A percentile compares a stretch with the other conserved stretches of the same genome.
These are phyloP conservation scores for Tricholoma furcatifolium DNA, from an alignment of 768 basidiomycete genomes.

Conservation along the genomic window DNA sequence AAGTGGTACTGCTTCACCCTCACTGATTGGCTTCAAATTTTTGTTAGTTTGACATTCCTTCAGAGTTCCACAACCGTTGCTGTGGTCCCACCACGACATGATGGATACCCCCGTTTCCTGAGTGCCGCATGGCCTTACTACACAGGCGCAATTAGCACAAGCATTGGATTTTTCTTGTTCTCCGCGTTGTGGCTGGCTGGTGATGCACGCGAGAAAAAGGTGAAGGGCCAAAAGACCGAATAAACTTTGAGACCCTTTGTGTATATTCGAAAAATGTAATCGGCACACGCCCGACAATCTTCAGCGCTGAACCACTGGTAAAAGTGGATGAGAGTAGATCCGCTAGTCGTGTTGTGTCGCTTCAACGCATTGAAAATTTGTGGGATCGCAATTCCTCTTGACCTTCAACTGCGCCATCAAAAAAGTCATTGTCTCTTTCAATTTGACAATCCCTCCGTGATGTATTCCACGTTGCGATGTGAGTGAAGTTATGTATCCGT, in stretches of 20 bases:
- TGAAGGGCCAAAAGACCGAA: slow-evolving; percentile 41
- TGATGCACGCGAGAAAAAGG: slow-evolving; percentile 66
- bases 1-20: background rate
- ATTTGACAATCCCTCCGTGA: too few species aligned
- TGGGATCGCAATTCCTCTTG: too few species aligned
- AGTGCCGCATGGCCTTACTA: slow-evolving; percentile 98
- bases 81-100: slow-evolving; percentile 91
- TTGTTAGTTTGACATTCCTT: slow-evolving; percentile 68
- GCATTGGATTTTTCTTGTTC: slow-evolving; percentile 83
- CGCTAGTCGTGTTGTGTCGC: too few species aligned
- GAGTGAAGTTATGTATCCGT: too few species aligned
- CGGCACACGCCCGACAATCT: slow-evolving; percentile 1
- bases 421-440: too few species aligned
- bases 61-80: slow-evolving; percentile 74
- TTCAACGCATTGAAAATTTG: too few species aligned
- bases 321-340: too few species aligned
- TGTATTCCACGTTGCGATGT: too few species aligned
- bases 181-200: slow-evolving; percentile 85
- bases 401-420: too few species aligned
- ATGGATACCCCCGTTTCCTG: slow-evolving; percentile 94
- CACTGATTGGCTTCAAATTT: slow-evolving; percentile 6
- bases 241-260: slow-evolving; percentile 23
- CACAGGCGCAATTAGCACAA: slow-evolving; percentile 85
- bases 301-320: too few species aligned
- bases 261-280: slow-evolving; percentile 13